Conservation (phyloP, 2,329 filamentous ascomycete genomes). For the Aspergillus phoenicis region DNA sequence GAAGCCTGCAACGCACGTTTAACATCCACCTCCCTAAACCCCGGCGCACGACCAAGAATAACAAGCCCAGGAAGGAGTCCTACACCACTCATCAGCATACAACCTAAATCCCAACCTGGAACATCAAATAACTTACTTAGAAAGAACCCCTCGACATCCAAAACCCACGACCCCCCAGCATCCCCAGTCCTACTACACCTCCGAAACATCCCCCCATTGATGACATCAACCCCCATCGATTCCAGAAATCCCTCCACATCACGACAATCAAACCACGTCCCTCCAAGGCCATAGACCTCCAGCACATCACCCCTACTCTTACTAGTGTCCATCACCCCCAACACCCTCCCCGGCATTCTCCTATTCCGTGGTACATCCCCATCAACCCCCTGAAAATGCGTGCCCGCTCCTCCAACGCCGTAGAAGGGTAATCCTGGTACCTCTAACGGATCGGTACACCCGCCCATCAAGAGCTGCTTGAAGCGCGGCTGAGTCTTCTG, state of each 20-base stretch:
- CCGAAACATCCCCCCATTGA: no score
- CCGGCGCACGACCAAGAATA: slow-evolving; percentile 18
- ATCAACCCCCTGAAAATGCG: slow-evolving; percentile 58
- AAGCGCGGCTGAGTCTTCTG: slow-evolving; percentile 46
- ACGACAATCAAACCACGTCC: slow-evolving; percentile 25
- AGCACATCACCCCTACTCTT: no score
- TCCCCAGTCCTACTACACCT: no score
- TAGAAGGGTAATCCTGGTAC: slow-evolving; percentile 64
- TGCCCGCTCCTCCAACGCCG: slow-evolving; percentile 68
- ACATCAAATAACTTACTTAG: no score
- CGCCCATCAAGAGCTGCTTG: slow-evolving; percentile 39
- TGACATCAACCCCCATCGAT: slow-evolving; percentile 6
- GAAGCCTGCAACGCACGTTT: slow-evolving; percentile 8
- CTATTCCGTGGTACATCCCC: slow-evolving; percentile 33
- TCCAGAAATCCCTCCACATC: slow-evolving; percentile 25
- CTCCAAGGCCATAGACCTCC: slow-evolving; percentile 21
- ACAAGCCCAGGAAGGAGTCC: slow-evolving; percentile 17
- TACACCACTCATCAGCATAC: not conserved
- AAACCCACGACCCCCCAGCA: no score
- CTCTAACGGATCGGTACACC: slow-evolving; percentile 55
- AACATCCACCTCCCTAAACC: slow-evolving; percentile 16
- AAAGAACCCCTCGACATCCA: no score
- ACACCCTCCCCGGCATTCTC: slow-evolving; percentile 22
- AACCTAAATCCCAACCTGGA: no score
- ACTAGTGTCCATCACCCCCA: slow-evolving; percentile 12